phyloP scores from a whole-genome alignment of 768 basidiomycete genomes.

The Leccinum arenicola region DNA sequence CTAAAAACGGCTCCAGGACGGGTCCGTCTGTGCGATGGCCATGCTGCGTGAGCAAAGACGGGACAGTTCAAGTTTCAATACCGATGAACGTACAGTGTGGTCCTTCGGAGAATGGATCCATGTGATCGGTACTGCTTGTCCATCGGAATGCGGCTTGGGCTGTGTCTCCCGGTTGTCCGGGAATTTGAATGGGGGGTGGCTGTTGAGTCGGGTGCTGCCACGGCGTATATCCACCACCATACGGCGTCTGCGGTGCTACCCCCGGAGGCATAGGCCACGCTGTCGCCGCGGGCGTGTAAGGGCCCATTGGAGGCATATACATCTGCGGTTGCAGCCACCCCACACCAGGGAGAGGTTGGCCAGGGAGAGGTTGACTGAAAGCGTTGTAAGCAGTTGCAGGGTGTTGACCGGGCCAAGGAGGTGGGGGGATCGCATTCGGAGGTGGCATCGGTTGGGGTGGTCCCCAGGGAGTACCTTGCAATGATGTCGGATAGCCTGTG shows the following conservation, averaged over 20 bases:
- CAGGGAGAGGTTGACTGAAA: conserved; percentile 33
- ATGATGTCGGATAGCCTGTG: conserved; percentile 30
- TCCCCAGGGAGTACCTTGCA: conserved; percentile 28
- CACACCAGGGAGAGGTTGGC: conserved; percentile 30
- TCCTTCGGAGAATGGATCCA: conserved; percentile 40
- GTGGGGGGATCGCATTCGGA: conserved; percentile 22
- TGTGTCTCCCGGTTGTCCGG: conserved; percentile 22
- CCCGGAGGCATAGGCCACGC: conserved; percentile 27
- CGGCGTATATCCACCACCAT: conserved; percentile 20
- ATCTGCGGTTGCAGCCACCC: conserved; percentile 19
- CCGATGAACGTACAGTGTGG: conserved; percentile 37
- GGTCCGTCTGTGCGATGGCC: conserved; percentile 53
- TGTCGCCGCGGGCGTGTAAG: conserved; percentile 24
- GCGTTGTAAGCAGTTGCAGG: conserved; percentile 24
- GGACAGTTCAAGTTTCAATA: neutral
- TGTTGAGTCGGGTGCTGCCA: conserved; percentile 30
- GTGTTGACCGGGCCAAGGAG: conserved; percentile 18
- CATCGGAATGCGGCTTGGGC: conserved; percentile 29
- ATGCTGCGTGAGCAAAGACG: conserved; percentile 12
- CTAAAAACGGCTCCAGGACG: conserved; percentile 60
- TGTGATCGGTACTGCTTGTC: conserved; percentile 30
- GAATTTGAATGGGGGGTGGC: conserved; percentile 22
- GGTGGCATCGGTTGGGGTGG: conserved; percentile 19
- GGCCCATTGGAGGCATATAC: conserved; percentile 13
- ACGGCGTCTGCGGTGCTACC: conserved; percentile 22